Evolutionary conservation across 75 land plant species (phyloP).

Genomic region (Pinus tabuliformis): DNA sequence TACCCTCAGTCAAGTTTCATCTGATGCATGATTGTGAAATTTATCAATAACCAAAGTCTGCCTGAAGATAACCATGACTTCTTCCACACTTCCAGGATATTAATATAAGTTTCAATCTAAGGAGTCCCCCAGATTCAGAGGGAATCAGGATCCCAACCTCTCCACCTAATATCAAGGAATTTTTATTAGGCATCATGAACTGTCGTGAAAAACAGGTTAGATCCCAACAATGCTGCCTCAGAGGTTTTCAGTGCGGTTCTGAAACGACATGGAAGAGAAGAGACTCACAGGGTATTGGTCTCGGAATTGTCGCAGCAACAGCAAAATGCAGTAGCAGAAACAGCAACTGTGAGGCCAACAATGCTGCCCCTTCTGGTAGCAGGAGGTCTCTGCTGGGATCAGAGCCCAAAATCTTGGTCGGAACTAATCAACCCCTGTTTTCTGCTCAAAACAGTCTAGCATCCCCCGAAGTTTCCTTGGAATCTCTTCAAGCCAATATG

Average conservation of each 20-base stretch:
- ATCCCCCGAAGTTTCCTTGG: not conserved
- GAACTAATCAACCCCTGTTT: not conserved
- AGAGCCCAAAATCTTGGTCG: not conserved
- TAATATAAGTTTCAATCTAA: not conserved
- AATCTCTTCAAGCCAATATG: not conserved
- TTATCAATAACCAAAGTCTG: not conserved
- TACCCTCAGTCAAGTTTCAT: not conserved
- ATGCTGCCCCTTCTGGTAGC: not conserved
- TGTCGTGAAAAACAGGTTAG: constrained; percentile 12
- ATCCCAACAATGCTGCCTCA: constrained; percentile 20
- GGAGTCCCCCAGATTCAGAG: not conserved
- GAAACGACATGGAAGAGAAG: constrained; percentile 14
- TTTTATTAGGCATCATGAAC: not conserved
- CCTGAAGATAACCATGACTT: not conserved
- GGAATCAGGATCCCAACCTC: not conserved
- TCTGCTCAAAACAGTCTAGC: not conserved
- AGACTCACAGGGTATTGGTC: constrained; percentile 23
- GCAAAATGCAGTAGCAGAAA: not conserved
- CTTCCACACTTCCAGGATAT: not conserved
- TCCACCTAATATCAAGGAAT: constrained; percentile 7
- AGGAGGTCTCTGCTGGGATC: constrained; percentile 2
- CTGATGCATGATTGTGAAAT: constrained; percentile 1
- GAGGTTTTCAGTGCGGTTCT: constrained; percentile 10
- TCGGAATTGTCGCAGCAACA: constrained; percentile 25
- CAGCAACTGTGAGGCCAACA: constrained; percentile 5